Base-by-base conservation (phyloP, 306 rosid species). In the Notholithocarpus densiflorus region DNA sequence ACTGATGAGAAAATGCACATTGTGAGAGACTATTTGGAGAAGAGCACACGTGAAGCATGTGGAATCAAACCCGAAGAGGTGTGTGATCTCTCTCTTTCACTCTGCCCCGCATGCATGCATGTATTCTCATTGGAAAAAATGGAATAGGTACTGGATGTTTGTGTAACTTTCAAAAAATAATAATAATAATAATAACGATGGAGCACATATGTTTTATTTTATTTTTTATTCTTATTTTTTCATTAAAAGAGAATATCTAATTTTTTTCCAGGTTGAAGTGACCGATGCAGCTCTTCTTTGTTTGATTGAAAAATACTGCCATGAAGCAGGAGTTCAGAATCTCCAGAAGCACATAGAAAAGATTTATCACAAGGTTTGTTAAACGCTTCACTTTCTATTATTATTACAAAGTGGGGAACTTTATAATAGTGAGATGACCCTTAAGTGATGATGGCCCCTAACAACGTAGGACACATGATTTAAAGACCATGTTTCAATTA, bases 1-100 rank as follows among this genome's bases (percentile, higher is more conserved):
- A 90, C 98, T 60, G 98, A 96, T 77, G 99, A 96, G 90, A 96
- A 96, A 87, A 90, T 93, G 90, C 98, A 93, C 91, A 96, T 96
- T 84, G 99, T 94, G 54, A 91, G 98, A 83, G 97, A 93, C 86
- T 96, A 90, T 86, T 86, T 96, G 89, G 99, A 96, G 87, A 96
- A 93, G 90, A 73, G 85, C 72, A 93, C 98, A 34, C 98, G 99
- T 43, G 98, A 91, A 87, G 93, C 96, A 29, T 91, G 98, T 62
- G 99, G 99, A 82, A 89, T 96, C 72, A 84, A 88, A 81, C 94
- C 89, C n/a, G 93, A 93, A 83, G 94, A 91, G 86, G 98, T 91
- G 75, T 40, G 5, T 62, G 60, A 76, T 75, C 88, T 73, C 72
- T 78, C 74, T 68, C 15, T 56, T 32, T 75, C 75, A 48, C 8